Evolutionary conservation across 768 basidiomycete genomes (phyloP).

Genomic region (Psilocybe sp.): DNA sequence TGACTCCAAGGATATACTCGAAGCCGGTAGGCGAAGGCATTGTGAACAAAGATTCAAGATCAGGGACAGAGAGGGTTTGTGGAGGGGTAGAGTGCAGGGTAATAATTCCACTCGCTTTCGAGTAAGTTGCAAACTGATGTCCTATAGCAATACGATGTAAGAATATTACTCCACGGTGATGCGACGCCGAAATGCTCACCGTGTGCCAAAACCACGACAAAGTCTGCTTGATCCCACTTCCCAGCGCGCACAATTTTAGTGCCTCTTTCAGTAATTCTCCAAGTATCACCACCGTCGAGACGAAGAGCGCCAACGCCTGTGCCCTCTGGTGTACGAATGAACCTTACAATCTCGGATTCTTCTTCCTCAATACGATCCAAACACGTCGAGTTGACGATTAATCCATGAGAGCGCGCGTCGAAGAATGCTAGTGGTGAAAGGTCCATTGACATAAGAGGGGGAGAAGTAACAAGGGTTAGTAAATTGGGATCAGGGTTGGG

Average conservation of each 20-base stretch:
- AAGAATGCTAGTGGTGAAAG: conserved; percentile 63
- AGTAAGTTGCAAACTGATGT: conserved; percentile 58
- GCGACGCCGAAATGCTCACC: conserved; percentile 37
- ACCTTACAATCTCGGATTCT: conserved; percentile 51
- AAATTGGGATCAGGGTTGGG: conserved; percentile 39
- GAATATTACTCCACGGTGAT: not conserved
- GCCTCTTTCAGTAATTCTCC: conserved; percentile 50
- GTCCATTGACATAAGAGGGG: conserved; percentile 62
- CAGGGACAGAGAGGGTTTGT: conserved; percentile 41
- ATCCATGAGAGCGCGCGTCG: conserved; percentile 51
- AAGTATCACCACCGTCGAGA: conserved; percentile 57
- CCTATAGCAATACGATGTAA: conserved; percentile 29
- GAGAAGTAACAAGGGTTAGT: conserved; percentile 61
- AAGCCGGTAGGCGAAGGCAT: conserved; percentile 50
- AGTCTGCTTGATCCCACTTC: conserved; percentile 57
- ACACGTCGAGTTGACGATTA: conserved; percentile 41
- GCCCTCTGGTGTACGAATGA: conserved; percentile 80
- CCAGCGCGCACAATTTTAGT: conserved; percentile 44
- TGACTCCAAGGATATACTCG: conserved; percentile 66
- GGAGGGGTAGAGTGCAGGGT: conserved; percentile 54
- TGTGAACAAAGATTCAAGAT: conserved; percentile 61
- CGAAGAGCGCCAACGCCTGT: conserved; percentile 69
- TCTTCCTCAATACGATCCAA: conserved; percentile 40
- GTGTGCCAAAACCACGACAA: conserved; percentile 66
- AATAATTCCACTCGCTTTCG: conserved; percentile 39